Evolutionary conservation across 1,139 yeast species (phyloP).

Genomic region (Schizosaccharomyces versatilis): DNA sequence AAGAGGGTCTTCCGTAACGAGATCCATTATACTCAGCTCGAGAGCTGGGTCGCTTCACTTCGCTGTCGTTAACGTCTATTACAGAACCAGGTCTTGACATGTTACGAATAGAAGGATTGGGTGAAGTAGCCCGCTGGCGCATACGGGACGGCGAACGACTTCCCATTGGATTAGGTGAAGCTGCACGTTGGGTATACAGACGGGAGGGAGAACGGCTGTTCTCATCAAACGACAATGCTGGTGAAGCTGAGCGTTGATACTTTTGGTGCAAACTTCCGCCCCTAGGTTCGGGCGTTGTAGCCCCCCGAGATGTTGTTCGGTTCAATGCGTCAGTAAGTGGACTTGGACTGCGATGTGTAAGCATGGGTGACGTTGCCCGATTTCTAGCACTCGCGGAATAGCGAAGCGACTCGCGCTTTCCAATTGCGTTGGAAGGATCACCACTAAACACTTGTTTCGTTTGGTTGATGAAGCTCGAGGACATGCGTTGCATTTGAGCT

Average conservation of each 20-base stretch:
- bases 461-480: slow-evolving; percentile 15
- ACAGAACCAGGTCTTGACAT: not conserved
- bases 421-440: not conserved
- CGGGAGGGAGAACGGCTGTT: not conserved
- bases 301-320: not conserved
- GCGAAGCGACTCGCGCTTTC: not conserved
- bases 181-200: not conserved
- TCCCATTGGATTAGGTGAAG: slow-evolving; percentile 1
- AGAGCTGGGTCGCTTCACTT: no score
- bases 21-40: not conserved
- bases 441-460: slow-evolving; percentile 16
- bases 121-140: slow-evolving; percentile 3
- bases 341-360: not conserved
- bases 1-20: not conserved
- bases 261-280: no score
- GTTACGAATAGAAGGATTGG: not conserved
- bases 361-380: slow-evolving; percentile 1
- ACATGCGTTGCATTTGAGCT: slow-evolving; percentile 18
- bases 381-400: not conserved
- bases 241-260: not conserved
- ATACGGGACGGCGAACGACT: slow-evolving; percentile 1
- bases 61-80: not conserved
- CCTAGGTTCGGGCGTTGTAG: no score
- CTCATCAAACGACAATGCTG: not conserved
- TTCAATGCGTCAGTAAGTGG: not conserved